Evolutionary conservation across 1,284 basidiomycete genomes (phyloP).

Genomic region (Inonotus obliquus): DNA sequence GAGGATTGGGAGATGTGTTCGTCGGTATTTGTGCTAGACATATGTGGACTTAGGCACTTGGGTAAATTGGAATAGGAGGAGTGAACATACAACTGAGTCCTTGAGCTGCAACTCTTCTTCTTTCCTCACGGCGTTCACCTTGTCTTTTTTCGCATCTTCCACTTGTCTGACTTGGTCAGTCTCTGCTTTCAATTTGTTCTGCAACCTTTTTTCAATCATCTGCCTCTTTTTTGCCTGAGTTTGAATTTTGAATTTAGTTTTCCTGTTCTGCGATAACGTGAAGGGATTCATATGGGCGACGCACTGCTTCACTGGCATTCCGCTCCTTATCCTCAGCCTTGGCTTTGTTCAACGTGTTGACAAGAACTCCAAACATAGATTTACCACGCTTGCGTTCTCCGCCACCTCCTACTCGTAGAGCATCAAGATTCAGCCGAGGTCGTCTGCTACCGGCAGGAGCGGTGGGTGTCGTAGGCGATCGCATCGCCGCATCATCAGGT

Average conservation of each 20-base stretch:
- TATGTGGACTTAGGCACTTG: not conserved
- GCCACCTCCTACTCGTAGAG: constrained; percentile 25
- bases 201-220: constrained; percentile 72
- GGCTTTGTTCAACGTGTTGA: constrained; percentile 78
- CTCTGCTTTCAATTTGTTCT: constrained; percentile 74
- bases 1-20: constrained; percentile 61
- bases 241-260: constrained; percentile 7
- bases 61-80: not conserved
- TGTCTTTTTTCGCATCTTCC: constrained; percentile 80
- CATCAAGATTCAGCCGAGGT: constrained; percentile 62
- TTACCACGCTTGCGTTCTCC: constrained; percentile 74
- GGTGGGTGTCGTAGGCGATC: constrained; percentile 17
- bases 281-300: constrained; percentile 26
- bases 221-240: constrained; percentile 72
- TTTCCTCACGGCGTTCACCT: constrained; percentile 63
- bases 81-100: constrained; percentile 63
- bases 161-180: constrained; percentile 76
- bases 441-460: constrained; percentile 46
- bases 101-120: constrained; percentile 76
- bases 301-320: constrained; percentile 71
- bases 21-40: constrained; percentile 62
- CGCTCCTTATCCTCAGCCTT: constrained; percentile 78
- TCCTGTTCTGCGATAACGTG: not conserved
- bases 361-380: constrained; percentile 75
- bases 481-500: constrained; percentile 23